Conservation (phyloP, 495 filamentous ascomycete species). For the Penicillium roqueforti region DNA sequence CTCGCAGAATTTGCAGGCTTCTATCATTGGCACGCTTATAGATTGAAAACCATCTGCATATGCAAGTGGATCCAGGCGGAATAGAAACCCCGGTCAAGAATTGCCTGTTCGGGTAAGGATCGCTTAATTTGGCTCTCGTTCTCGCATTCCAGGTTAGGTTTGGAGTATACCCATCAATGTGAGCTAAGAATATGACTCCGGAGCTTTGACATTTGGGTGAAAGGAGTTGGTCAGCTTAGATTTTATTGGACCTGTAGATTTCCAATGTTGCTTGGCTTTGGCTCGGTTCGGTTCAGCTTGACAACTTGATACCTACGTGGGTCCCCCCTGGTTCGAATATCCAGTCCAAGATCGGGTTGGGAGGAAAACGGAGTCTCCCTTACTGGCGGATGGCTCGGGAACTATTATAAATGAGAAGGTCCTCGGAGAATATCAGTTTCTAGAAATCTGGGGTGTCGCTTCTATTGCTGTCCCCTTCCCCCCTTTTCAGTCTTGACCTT, state of each 20-base stretch:
- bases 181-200: background rate
- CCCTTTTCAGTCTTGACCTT: background rate
- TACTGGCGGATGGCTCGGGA: background rate
- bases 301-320: background rate
- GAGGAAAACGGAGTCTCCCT: background rate
- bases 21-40: background rate
- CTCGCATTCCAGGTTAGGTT: background rate
- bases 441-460: background rate
- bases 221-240: background rate
- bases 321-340: background rate
- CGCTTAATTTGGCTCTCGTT: constrained; percentile 7
- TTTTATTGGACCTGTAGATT: background rate
- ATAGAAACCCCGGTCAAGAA: background rate
- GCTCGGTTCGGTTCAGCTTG: background rate
- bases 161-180: background rate
- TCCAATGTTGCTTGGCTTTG: background rate
- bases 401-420: background rate
- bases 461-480: background rate
- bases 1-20: background rate
- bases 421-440: background rate
- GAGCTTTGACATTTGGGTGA: background rate
- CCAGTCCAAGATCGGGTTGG: background rate
- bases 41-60: background rate
- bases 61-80: constrained; percentile 2
- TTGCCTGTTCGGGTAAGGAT: constrained; percentile 17